Evolutionary conservation across 2,329 filamentous ascomycete species (phyloP).

Genomic region (Aspergillus tamarii): DNA sequence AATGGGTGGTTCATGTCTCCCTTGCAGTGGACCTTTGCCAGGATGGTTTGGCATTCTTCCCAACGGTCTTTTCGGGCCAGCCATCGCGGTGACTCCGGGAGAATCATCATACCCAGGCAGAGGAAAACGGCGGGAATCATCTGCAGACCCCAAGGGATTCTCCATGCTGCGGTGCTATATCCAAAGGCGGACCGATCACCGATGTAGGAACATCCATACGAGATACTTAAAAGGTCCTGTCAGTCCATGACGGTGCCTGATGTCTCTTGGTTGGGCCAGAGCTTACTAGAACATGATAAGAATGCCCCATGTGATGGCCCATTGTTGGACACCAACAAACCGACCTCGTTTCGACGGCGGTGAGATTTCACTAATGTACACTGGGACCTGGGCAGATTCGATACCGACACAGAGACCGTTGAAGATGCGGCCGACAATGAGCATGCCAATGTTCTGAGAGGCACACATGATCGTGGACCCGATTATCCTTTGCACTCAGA

Average conservation of each 20-base stretch:
- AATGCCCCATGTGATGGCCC: conserved; percentile 74
- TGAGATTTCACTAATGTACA: conserved; percentile 71
- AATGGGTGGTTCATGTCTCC: conserved; percentile 68
- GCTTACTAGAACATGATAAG: conserved; percentile 68
- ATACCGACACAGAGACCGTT: conserved; percentile 75
- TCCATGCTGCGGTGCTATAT: conserved; percentile 57
- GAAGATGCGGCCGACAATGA: conserved; percentile 70
- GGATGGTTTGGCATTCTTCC: conserved; percentile 55
- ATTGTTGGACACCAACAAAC: conserved; percentile 74
- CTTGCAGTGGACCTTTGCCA: conserved; percentile 63
- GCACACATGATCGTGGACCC: conserved; percentile 62
- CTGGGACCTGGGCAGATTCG: conserved; percentile 69
- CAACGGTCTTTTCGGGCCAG: conserved; percentile 64
- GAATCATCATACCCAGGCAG: conserved; percentile 55
- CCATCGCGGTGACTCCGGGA: conserved; percentile 66
- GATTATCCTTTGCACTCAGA: conserved; percentile 54
- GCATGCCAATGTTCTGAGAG: conserved; percentile 67
- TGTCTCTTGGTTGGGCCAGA: neutral
- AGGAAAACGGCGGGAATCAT: conserved; percentile 64
- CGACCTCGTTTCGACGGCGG: conserved; percentile 60
- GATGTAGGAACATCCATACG: conserved; percentile 64
- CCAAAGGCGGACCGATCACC: conserved; percentile 39
- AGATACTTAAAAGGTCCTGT: conserved; percentile 48
- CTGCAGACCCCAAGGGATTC: conserved; percentile 67
- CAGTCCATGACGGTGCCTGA: neutral